Percentiles rank a stretch among this genome's conserved stretches.
phyloP scores from a whole-genome alignment of 148 eudicot species.

The Mesembryanthemum crystallinum region DNA sequence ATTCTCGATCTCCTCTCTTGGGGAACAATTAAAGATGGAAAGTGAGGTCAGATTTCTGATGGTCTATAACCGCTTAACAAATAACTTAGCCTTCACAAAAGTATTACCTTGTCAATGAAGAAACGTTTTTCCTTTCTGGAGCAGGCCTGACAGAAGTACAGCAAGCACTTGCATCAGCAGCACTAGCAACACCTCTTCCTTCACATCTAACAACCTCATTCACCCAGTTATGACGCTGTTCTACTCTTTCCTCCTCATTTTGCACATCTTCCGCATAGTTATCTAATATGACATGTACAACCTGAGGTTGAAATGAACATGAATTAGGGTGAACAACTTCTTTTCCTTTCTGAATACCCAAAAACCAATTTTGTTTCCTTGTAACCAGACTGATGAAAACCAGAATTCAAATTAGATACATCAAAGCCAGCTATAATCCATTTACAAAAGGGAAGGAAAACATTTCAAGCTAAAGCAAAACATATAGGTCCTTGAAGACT shows the following conservation, averaged over 20 bases:
- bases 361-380: background rate
- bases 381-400: background rate
- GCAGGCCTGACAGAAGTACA: conserved; percentile 43
- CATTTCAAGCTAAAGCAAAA: background rate
- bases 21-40: conserved; percentile 11
- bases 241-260: conserved; percentile 51
- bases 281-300: conserved; percentile 63
- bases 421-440: background rate
- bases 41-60: background rate
- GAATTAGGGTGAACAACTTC: background rate
- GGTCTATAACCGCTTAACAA: background rate
- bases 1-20: conserved; percentile 77
- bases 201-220: conserved; percentile 87
- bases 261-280: conserved; percentile 51
- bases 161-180: conserved; percentile 48
- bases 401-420: background rate
- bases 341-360: background rate
- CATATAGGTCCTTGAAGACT: background rate
- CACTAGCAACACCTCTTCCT: conserved; percentile 49
- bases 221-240: conserved; percentile 84
- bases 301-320: conserved; percentile 36
- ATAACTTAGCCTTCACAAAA: background rate
- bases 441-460: background rate
- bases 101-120: conserved; percentile 62
- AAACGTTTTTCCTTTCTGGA: conserved; percentile 71